These are phyloP conservation scores for Setaria viridis DNA, from an alignment of 202 grass and related monocot genomes.

Conservation along the genomic window DNA sequence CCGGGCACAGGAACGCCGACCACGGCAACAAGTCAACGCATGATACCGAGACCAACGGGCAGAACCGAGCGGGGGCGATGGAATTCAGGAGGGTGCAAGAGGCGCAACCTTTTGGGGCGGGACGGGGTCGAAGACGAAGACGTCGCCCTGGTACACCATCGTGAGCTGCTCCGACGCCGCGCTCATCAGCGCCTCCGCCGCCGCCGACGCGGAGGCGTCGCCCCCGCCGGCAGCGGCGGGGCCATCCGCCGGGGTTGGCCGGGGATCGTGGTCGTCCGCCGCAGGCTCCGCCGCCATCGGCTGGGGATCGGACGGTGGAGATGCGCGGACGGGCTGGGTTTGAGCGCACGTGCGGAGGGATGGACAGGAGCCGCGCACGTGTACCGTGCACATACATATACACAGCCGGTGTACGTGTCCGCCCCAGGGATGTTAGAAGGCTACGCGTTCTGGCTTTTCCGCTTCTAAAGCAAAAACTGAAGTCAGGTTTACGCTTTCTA, in stretches of 20 bases:
- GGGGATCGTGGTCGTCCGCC: conserved; percentile 47
- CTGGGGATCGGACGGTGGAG: conserved; percentile 54
- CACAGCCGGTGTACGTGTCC: conserved; percentile 10
- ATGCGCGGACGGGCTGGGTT: conserved; percentile 37
- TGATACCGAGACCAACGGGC: neutral
- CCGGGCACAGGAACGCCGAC: neutral
- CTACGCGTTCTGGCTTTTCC: neutral
- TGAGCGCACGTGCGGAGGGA: conserved; percentile 56
- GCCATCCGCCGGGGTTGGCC: neutral
- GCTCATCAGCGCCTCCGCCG: conserved; percentile 58
- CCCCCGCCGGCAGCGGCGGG: conserved; percentile 27
- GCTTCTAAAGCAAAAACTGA: neutral
- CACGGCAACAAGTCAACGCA: conserved; percentile 42
- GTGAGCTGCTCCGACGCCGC: conserved; percentile 72
- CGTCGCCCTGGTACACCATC: conserved; percentile 72
- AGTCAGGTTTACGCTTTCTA: neutral
- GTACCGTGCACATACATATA: conserved; percentile 1
- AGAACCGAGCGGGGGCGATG: neutral
- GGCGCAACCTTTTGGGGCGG: conserved; percentile 67
- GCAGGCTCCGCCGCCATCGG: conserved; percentile 57
- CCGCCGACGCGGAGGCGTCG: conserved; percentile 27
- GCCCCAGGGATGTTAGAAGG: neutral
- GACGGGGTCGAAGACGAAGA: conserved; percentile 79
- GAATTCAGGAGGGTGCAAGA: conserved; percentile 37
- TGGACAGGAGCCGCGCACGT: conserved; percentile 44